These are phyloP conservation scores for Meira miltonrushii DNA, from an alignment of 1,284 basidiomycete species.

Conservation along the genomic window DNA sequence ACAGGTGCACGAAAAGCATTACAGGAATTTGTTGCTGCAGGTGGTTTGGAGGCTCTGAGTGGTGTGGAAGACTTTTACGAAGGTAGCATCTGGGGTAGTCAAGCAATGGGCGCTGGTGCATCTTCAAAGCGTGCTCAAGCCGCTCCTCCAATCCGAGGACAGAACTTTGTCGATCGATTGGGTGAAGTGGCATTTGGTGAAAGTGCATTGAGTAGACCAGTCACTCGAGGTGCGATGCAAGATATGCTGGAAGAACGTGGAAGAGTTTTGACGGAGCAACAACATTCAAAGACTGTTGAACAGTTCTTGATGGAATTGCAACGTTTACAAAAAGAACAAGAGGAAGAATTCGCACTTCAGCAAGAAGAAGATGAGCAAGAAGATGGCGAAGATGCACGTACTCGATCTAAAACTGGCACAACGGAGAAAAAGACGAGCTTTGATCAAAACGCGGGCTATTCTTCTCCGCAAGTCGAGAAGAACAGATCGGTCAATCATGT, in stretches of 20 bases:
- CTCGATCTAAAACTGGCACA: too few species aligned
- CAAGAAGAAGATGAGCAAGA: slow-evolving; percentile 2
- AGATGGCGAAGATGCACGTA: too few species aligned
- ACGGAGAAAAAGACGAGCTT: background rate
- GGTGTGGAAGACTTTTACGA: slow-evolving; percentile 16
- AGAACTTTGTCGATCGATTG: slow-evolving; percentile 36
- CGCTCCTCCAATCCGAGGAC: slow-evolving; percentile 5
- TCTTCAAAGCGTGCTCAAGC: too few species aligned
- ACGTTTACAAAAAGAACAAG: slow-evolving; percentile 21
- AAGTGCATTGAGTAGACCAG: slow-evolving; percentile 33
- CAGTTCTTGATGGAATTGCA: slow-evolving; percentile 8
- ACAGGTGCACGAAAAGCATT: slow-evolving; percentile 30
- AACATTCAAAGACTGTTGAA: slow-evolving; percentile 10
- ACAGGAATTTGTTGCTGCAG: slow-evolving; percentile 34
- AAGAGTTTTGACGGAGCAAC: slow-evolving; percentile 7
- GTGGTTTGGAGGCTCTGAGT: slow-evolving; percentile 29
- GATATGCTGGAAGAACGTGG: slow-evolving; percentile 28
- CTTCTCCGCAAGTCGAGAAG: background rate
- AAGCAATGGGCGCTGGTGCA: slow-evolving; percentile 14
- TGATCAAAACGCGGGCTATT: slow-evolving; percentile 6
- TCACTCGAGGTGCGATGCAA: slow-evolving; percentile 32
- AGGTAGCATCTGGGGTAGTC: slow-evolving; percentile 22
- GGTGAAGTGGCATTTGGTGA: slow-evolving; percentile 39
- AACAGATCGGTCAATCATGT: too few species aligned
- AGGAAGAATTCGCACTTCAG: slow-evolving; percentile 20